Evolutionary conservation across 2,329 filamentous ascomycete species (phyloP).

Genomic region (Exophiala sideris): DNA sequence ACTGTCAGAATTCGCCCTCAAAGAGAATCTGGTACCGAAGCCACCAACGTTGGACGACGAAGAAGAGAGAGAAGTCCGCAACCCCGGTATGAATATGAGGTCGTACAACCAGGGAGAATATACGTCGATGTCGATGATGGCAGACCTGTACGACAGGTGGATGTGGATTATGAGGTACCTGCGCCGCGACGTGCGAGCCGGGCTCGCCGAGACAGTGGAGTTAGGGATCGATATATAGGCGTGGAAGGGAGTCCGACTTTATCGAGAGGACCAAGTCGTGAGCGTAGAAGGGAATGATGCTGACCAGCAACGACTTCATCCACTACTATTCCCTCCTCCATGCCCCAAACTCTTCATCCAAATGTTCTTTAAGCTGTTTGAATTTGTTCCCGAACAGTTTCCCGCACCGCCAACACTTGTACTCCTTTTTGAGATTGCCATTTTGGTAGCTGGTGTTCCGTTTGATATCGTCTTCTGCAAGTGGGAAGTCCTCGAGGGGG

Average conservation of each 20-base stretch:
- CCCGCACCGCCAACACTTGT: conserved; percentile 83
- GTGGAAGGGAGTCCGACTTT: neutral
- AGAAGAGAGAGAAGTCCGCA: conserved; percentile 7
- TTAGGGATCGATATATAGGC: neutral
- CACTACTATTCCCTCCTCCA: conserved; percentile 64
- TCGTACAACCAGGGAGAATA: conserved; percentile 21
- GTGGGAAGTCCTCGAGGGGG: conserved; percentile 72
- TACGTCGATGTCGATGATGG: conserved; percentile 19
- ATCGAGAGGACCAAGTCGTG: neutral
- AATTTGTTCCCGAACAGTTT: conserved; percentile 72
- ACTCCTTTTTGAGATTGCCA: conserved; percentile 62
- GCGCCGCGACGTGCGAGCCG: neutral
- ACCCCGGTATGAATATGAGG: conserved; percentile 20
- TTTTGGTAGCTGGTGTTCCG: conserved; percentile 49
- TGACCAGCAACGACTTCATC: neutral
- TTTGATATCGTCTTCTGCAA: conserved; percentile 63
- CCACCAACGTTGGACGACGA: conserved; percentile 7
- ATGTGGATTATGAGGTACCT: conserved; percentile 3
- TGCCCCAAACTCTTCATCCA: conserved; percentile 67
- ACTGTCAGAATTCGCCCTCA: neutral
- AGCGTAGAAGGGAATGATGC: neutral
- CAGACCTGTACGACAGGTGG: neutral
- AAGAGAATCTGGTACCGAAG: neutral
- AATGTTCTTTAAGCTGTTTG: conserved; percentile 68
- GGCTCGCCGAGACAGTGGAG: conserved; percentile 4